These are phyloP conservation scores for Pestalotiopsis sp. DNA, from an alignment of 2,329 filamentous ascomycete species.

Conservation along the genomic window DNA sequence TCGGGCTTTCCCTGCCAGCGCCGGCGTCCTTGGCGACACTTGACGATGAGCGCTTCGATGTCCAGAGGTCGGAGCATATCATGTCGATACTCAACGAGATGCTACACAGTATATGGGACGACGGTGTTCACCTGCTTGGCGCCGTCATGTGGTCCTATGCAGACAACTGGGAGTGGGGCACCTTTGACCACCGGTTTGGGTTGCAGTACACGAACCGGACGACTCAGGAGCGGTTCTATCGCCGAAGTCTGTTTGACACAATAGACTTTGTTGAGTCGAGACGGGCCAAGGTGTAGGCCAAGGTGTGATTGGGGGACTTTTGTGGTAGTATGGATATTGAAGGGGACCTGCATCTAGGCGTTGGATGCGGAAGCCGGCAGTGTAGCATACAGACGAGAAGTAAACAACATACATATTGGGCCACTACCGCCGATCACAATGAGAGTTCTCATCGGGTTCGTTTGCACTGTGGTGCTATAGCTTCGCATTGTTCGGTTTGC, in stretches of 20 bases:
- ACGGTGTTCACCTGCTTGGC: neutral
- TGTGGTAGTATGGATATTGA: too few species aligned
- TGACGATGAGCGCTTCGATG: neutral
- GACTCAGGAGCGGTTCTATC: neutral
- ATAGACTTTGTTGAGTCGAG: neutral
- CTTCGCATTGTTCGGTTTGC: neutral
- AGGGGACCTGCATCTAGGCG: too few species aligned
- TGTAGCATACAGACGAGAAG: neutral
- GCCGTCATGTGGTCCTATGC: neutral
- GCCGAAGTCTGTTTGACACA: neutral
- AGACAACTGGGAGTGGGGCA: neutral
- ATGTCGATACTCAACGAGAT: neutral
- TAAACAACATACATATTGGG: neutral
- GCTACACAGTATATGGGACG: neutral
- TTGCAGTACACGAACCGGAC: neutral
- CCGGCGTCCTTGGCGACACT: neutral
- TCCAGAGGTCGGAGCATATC: neutral
- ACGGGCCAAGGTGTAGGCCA: neutral
- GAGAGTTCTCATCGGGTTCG: neutral
- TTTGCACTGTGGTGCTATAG: neutral
- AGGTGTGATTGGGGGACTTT: neutral
- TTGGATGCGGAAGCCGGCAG: too few species aligned
- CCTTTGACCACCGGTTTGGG: neutral
- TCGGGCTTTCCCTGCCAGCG: neutral
- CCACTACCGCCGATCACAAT: neutral